These are phyloP conservation scores for Huntiella moniliformis DNA, from an alignment of 2,329 filamentous ascomycete species.

Conservation along the genomic window DNA sequence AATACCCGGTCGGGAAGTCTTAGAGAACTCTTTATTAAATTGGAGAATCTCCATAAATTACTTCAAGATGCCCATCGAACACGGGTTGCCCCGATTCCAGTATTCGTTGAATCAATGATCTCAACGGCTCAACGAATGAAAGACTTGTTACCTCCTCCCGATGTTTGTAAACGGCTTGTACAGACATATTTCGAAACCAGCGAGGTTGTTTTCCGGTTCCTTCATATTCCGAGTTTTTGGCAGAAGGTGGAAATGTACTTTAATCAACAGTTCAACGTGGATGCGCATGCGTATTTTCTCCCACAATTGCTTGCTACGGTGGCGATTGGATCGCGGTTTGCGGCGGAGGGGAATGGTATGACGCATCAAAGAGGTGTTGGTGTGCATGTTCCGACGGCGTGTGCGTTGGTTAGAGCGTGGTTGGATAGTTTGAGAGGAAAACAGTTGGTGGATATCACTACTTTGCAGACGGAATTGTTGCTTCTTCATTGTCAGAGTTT, in stretches of 20 bases:
- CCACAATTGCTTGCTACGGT: conserved; percentile 34
- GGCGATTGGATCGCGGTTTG: conserved; percentile 34
- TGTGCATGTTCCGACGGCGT: conserved; percentile 38
- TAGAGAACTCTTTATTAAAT: conserved; percentile 24
- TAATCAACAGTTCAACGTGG: conserved; percentile 26
- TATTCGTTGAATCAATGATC: conserved; percentile 40
- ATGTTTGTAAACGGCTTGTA: conserved; percentile 32
- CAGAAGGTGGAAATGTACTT: conserved; percentile 33
- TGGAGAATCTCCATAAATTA: conserved; percentile 28
- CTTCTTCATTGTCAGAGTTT: conserved; percentile 33
- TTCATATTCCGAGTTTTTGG: conserved; percentile 33
- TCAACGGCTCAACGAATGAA: conserved; percentile 38
- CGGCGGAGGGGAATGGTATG: conserved; percentile 30
- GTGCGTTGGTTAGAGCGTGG: conserved; percentile 34
- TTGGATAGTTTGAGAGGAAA: conserved; percentile 32
- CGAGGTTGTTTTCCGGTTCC: conserved; percentile 33
- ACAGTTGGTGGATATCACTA: conserved; percentile 31
- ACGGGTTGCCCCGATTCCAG: conserved; percentile 30
- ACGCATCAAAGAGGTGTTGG: conserved; percentile 32
- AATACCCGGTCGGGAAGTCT: conserved; percentile 24
- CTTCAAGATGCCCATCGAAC: conserved; percentile 29
- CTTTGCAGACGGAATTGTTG: conserved; percentile 35
- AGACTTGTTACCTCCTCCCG: conserved; percentile 32
- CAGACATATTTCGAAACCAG: conserved; percentile 30
- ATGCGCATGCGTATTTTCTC: conserved; percentile 25